A percentile compares a stretch with the other conserved stretches of the same genome.
Conservation (phyloP, 805 yeast species). For the Saturnispora serradocipensis region DNA sequence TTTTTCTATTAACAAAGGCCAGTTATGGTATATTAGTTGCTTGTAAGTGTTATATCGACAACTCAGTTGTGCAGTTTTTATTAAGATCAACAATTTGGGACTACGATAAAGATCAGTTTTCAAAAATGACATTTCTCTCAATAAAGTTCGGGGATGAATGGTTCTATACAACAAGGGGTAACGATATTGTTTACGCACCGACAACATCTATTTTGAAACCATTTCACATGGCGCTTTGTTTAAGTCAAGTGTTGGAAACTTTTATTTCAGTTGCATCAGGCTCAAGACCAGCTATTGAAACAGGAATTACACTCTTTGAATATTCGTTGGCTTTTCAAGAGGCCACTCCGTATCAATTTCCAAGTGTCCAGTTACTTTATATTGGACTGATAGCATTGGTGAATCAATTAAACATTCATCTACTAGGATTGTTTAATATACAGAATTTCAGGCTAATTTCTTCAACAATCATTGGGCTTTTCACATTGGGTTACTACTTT, state of each 20-base stretch:
- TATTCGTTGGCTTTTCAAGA: conserved; percentile 72
- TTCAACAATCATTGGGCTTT: conserved; percentile 48
- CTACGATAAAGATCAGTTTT: conserved; percentile 18
- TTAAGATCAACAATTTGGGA: conserved; percentile 16
- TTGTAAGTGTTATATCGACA: conserved; percentile 10
- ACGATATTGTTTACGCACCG: conserved; percentile 29
- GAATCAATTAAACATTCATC: conserved; percentile 54
- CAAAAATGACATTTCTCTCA: conserved; percentile 20
- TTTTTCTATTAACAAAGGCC: conserved; percentile 28
- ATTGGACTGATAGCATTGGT: conserved; percentile 47
- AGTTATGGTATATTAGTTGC: conserved; percentile 28
- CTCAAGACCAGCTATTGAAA: conserved; percentile 47
- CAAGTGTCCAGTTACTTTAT: conserved; percentile 42
- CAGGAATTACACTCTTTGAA: conserved; percentile 66
- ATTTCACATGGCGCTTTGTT: conserved; percentile 46
- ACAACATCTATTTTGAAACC: conserved; percentile 48
- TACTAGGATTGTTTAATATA: conserved; percentile 46
- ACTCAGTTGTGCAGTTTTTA: conserved; percentile 4
- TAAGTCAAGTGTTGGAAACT: conserved; percentile 57
- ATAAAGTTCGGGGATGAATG: conserved; percentile 17
- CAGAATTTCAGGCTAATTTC: conserved; percentile 53
- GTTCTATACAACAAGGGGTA: conserved; percentile 11
- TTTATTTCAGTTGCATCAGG: conserved; percentile 52
- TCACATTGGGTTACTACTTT: conserved; percentile 41
- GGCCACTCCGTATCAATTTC: conserved; percentile 41